Conservation (phyloP, 257 asterid species). For the Solanum etuberosum region DNA sequence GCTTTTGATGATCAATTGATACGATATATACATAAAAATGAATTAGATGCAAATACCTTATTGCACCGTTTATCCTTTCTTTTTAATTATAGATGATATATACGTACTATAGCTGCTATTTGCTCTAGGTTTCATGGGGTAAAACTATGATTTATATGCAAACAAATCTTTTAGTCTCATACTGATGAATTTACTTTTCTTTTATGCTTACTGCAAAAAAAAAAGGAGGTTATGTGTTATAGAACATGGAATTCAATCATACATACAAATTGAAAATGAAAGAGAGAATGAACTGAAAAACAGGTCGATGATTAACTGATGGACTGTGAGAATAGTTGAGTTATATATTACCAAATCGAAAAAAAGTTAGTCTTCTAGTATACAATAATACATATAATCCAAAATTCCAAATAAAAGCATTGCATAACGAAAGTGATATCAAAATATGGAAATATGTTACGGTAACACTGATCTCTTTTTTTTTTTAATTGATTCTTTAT, state of each 20-base stretch:
- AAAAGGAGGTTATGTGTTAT: background rate
- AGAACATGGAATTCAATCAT: background rate
- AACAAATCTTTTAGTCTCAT: background rate
- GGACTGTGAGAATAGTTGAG: too few species aligned
- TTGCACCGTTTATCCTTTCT: background rate
- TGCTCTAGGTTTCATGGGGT: background rate
- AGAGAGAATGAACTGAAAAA: background rate
- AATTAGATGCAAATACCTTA: background rate
- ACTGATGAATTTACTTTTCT: background rate
- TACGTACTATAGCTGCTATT: background rate
- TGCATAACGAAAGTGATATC: background rate
- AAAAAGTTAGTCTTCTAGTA: too few species aligned
- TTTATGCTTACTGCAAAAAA: background rate
- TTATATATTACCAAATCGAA: too few species aligned
- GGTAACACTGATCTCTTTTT: too few species aligned
- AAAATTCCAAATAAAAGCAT: background rate
- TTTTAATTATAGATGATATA: background rate
- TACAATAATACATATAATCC: too few species aligned
- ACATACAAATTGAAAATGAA: background rate
- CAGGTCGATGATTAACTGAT: background rate
- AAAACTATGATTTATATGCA: background rate
- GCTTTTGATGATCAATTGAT: background rate
- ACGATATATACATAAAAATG: background rate
- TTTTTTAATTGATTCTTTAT: too few species aligned
- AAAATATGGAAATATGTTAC: too few species aligned